Evolutionary conservation across 1,284 basidiomycete genomes (phyloP), one percentile per base, ranked within the genome.

Genomic region (Heliocybe sulcata): DNA sequence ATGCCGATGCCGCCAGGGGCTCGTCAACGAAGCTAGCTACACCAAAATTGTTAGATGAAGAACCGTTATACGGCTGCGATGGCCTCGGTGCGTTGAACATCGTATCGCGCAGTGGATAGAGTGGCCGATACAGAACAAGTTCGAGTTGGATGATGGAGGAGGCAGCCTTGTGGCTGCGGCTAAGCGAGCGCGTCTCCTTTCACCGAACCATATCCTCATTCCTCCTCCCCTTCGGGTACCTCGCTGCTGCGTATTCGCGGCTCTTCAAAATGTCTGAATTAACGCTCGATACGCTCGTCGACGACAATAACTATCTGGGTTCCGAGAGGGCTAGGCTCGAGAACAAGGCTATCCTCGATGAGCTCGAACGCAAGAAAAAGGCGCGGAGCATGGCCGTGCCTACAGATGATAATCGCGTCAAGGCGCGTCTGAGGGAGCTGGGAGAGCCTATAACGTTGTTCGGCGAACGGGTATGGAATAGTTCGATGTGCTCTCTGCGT

Each of bases 391-490:
- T 98, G 72, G 95, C 95, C 14, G 93, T 99, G 2, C 97, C 97
- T 3, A 99, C 97, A 8, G 95, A 98, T 68, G 97, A 99, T 71
- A 86, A 82, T 63, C 88, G 90, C 59, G 96, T 99, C 61, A 89
- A 90, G 65, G 85, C 87, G 45, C 79, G 92, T 55, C 77, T 99
- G 58, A 79, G 97, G 56, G 92, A 96, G 69, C 87, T 97, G 59
- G 94, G 92, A 27, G 92, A 99, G 69, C 97, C 97, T 31, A 94
- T 98, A 60, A 98, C 94, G 4, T 79, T 98, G 33, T 99, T 99
- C 63, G 97, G 94, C 56, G 97, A 99, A 80, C 85, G 92, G 52
- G 92, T 94, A 66, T 68, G 91, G 3, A 14, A 12, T 45, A 26
- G 26, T 25, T 45, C 35, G 29, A 29, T 26, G n/a, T n/a, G 25